Conservation (phyloP, 1,139 yeast species). For the Arxiozyma slooffiae region DNA sequence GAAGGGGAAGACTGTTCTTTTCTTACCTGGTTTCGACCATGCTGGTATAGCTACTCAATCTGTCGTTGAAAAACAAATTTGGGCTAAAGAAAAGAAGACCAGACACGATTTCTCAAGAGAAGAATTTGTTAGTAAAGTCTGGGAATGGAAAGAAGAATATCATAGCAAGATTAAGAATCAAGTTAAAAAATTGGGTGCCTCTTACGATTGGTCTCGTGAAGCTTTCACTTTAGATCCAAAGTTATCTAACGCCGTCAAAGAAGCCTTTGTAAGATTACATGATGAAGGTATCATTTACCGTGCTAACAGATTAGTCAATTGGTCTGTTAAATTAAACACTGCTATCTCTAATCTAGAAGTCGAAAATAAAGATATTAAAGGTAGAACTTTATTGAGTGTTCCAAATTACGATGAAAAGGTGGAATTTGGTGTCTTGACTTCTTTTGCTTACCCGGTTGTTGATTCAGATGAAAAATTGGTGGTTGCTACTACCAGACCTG, state of each 20-base stretch:
- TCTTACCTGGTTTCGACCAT: slow-evolving; percentile 95
- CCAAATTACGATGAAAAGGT: slow-evolving; percentile 87
- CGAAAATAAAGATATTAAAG: slow-evolving; percentile 79
- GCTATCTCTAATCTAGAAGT: slow-evolving; percentile 95
- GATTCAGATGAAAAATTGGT: slow-evolving; percentile 68
- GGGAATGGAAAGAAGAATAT: slow-evolving; percentile 98
- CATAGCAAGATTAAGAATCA: slow-evolving; percentile 78
- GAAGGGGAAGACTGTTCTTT: slow-evolving; percentile 91
- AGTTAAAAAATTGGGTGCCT: slow-evolving; percentile 82
- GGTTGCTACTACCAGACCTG: slow-evolving; percentile 98
- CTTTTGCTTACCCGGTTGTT: slow-evolving; percentile 84
- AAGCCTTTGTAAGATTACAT: slow-evolving; percentile 83
- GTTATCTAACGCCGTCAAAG: slow-evolving; percentile 71
- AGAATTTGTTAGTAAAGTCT: slow-evolving; percentile 72
- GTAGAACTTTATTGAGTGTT: slow-evolving; percentile 68
- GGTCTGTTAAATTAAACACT: slow-evolving; percentile 92
- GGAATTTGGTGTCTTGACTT: slow-evolving; percentile 92
- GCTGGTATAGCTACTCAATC: slow-evolving; percentile 99
- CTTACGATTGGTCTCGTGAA: slow-evolving; percentile 92
- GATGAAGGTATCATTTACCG: slow-evolving; percentile 95
- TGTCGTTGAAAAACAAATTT: slow-evolving; percentile 91
- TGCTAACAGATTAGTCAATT: slow-evolving; percentile 85
- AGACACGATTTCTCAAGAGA: slow-evolving; percentile 96
- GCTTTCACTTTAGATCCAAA: slow-evolving; percentile 84
- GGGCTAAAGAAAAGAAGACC: slow-evolving; percentile 81